Conservation (phyloP, 1,284 basidiomycete species). For the Marasmius sp. region DNA sequence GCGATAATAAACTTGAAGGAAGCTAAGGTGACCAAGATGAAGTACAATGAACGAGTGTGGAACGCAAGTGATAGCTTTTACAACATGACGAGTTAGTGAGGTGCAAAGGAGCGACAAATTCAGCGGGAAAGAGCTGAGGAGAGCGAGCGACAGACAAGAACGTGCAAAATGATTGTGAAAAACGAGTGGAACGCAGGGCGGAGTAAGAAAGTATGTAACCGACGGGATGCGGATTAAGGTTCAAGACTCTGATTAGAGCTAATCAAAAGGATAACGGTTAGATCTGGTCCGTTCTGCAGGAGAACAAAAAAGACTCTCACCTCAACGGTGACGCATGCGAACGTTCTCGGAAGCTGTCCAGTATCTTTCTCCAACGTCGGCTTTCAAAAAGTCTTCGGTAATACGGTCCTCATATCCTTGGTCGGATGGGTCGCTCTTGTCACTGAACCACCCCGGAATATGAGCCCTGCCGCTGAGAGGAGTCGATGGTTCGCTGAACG, state of each 20-base stretch:
- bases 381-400: neutral
- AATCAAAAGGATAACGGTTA: neutral
- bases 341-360: neutral
- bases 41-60: neutral
- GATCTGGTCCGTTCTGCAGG: neutral
- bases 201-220: no score
- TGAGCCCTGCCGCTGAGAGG: neutral
- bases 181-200: no score
- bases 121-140: no score
- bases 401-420: neutral
- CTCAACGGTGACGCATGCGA: neutral
- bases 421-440: neutral
- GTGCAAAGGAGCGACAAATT: no score
- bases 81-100: neutral
- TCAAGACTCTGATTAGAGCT: neutral
- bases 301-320: neutral
- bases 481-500: neutral
- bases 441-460: neutral
- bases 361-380: neutral
- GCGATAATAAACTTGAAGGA: neutral
- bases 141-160: no score
- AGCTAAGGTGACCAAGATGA: neutral
- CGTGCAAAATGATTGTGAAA: no score
- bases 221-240: no score
- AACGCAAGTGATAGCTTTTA: neutral